Base-by-base conservation (phyloP, 164 flowering plant species). In the Macadamia integrifolia region DNA sequence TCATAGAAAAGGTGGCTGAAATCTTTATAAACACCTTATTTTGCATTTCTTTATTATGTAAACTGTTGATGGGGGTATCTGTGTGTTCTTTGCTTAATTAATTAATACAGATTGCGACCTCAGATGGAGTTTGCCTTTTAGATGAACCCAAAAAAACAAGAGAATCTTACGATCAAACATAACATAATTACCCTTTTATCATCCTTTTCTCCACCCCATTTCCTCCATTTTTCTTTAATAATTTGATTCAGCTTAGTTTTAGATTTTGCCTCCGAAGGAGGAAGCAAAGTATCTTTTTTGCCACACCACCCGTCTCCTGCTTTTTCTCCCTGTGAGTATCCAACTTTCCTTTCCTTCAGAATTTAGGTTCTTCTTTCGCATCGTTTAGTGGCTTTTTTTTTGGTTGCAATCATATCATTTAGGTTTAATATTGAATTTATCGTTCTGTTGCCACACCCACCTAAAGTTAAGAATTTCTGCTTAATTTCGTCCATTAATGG, bases 251-350 rank as follows among this genome's bases (percentile, higher is more conserved):
- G 5, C 0, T 35, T 35, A 35, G 40, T 35, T 35, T 35, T 35
- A 35, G 11, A 14, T 49, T 49, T 49, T 49, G 11, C 53, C 0
- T 49, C 53, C 5, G 8, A 49, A 49, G 53, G 53, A 49, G 15
- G 53, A 49, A 49, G 11, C 11, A 49, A 49, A 8, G 53, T 2
- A 49, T 49, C 53, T 63, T 74, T 61, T 49, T 35, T 35, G 40
- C 40, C 40, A 35, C 3, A 35, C 40, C 40, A 35, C 40, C 40
- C 3, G 40, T 35, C 40, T 44, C 52, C 76, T 81, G 83, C 86
- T 80, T 82, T 35, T 89, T 75, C 63, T 49, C 11, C 78, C 77
- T 75, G 82, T 76, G 83, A 85, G 96, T 67, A 77, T 88, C 76
- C 74, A 65, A 64, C 81, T 79, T 82, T 82, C 74, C 90, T 87